A percentile compares a stretch with the other conserved stretches of the same genome.
These are phyloP conservation scores for Allium sativum DNA, from an alignment of 106 monocot genomes.

Conservation along the genomic window DNA sequence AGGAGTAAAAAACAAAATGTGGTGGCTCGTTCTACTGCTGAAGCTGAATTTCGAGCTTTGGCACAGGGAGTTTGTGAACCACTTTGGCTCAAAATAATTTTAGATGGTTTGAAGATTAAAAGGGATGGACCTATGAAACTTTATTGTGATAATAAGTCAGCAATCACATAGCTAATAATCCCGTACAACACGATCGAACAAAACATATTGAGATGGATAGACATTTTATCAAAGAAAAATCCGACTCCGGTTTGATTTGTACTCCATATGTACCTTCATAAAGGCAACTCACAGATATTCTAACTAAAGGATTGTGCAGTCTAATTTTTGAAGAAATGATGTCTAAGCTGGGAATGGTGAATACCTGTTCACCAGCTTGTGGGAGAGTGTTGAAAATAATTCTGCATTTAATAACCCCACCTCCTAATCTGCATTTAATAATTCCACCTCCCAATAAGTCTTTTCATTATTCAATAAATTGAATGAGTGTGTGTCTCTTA, in stretches of 20 bases:
- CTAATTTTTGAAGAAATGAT: neutral
- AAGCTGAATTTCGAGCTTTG: neutral
- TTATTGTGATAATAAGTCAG: neutral
- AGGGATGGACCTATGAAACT: neutral
- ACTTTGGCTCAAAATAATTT: neutral
- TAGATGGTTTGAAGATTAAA: neutral
- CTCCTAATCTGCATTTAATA: no score
- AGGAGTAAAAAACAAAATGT: neutral
- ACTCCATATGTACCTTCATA: neutral
- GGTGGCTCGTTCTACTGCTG: neutral
- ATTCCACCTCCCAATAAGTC: no score
- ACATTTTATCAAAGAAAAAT: neutral
- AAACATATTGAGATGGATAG: neutral
- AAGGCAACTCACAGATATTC: neutral
- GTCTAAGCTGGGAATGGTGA: constrained; percentile 1
- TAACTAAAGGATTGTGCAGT: neutral
- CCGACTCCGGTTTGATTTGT: neutral
- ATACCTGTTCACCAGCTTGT: neutral
- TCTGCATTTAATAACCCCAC: no score
- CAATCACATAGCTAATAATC: neutral
- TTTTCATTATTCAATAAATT: no score
- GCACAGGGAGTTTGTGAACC: neutral
- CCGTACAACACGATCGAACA: neutral
- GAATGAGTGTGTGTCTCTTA: no score
- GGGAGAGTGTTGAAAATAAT: neutral